A percentile compares a stretch with the other conserved stretches of the same genome.
phyloP scores from a whole-genome alignment of 257 asterid genomes.

The Leptodermis oblonga region DNA sequence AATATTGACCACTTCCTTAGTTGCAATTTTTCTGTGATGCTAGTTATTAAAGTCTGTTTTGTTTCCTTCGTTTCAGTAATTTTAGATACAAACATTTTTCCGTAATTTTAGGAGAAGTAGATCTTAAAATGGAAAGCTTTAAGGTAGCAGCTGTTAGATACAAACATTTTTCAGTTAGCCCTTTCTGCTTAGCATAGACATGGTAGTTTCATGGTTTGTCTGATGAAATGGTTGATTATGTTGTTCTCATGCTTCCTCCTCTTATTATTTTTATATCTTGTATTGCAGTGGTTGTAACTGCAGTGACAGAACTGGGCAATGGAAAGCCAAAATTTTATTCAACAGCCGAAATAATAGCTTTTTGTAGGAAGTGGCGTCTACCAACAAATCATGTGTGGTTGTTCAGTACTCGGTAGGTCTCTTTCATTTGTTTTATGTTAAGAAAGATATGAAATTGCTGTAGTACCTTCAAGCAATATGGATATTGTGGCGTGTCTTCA shows the following conservation, averaged over 20 bases:
- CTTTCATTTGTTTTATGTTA: slow-evolving; percentile 10
- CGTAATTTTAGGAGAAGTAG: neutral
- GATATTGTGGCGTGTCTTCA: neutral
- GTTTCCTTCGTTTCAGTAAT: neutral
- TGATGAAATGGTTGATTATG: neutral
- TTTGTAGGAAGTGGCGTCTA: slow-evolving; percentile 88
- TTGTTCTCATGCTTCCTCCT: neutral
- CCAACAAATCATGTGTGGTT: slow-evolving; percentile 97
- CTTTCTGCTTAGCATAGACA: neutral
- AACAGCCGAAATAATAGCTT: slow-evolving; percentile 80
- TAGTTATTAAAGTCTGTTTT: neutral
- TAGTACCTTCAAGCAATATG: neutral
- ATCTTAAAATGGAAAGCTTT: neutral
- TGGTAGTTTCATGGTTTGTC: neutral
- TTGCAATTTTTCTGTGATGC: neutral
- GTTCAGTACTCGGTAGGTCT: slow-evolving; percentile 76
- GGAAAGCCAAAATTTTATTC: slow-evolving; percentile 96
- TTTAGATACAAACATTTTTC: too few relatives aligned
- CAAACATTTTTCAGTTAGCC: neutral
- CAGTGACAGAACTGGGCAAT: slow-evolving; percentile 81
- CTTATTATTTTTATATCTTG: slow-evolving; percentile 19
- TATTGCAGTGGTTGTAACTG: slow-evolving; percentile 84
- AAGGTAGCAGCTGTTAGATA: neutral
- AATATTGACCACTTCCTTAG: neutral
- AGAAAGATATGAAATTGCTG: neutral